Base-by-base conservation (phyloP, 2,329 filamentous ascomycete genomes). In the Pyrenochaeta sp. region DNA sequence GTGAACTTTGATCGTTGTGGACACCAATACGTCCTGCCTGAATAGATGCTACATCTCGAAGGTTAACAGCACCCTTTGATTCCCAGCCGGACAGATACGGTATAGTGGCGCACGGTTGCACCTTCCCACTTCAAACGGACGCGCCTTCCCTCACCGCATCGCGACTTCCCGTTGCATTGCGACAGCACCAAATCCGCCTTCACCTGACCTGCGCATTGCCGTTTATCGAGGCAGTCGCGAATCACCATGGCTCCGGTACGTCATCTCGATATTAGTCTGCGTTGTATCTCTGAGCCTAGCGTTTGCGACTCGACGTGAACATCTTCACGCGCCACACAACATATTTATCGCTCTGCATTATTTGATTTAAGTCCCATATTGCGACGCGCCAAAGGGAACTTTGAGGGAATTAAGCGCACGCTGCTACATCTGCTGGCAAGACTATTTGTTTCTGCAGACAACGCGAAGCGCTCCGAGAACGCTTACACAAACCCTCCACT, bases 181-280 rank as follows among this genome's bases (percentile, higher is more conserved):
- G 64, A 60, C 61, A 60, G 59, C 65, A 60, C 50, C 65, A 48
- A 61, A 54, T 25, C 63, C 64, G 54, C 62, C 59, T 58, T 59
- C 61, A 62, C 58, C 54, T 52, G 48, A 58, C 53, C 58, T 66
- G 64, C 56, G 55, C 52, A 50, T 52, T 48, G 47, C 58, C 64
- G 53, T 58, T 56, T 39, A 50, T 59, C 56, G 57, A 66, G 59
- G 64, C 46, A 64, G 56, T 43, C 47, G 52, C 61, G 61, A 45
- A 50, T 39, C 22, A 63, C 22, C 45, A 76, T 76, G 74, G 72
- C 74, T 68, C 69, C 73, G 62, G 74, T 76, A 75, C 59, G 74
- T 76, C 50, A 54, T 52, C 12, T 46, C 47, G 3, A 39, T 19
- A 22, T 43, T 42, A 5, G 32, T 54, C 50, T 32, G 39, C 19